Evolutionary conservation across 2,329 filamentous ascomycete genomes (phyloP).

Genomic region (Thermothelomyces thermophilus): DNA sequence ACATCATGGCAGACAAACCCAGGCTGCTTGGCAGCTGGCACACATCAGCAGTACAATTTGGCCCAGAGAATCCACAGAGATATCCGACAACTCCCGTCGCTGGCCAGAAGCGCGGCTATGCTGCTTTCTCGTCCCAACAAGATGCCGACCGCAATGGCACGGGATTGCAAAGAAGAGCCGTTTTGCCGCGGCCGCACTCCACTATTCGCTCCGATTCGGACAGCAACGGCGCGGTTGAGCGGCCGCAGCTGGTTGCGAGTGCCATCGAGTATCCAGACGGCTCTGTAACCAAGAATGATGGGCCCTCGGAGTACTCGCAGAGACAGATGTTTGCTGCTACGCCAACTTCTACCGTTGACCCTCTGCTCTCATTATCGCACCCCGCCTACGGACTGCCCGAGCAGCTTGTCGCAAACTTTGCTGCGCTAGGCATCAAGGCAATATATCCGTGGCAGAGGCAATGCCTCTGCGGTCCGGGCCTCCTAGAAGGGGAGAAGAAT

Average conservation of each 20-base stretch:
- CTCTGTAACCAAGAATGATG: neutral
- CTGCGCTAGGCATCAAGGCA: conserved; percentile 57
- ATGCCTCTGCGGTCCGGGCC: conserved; percentile 60
- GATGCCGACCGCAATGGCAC: neutral
- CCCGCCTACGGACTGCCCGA: conserved; percentile 56
- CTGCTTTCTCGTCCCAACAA: conserved; percentile 7
- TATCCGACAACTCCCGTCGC: conserved; percentile 9
- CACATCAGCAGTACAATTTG: conserved; percentile 2
- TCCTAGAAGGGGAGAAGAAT: conserved; percentile 59
- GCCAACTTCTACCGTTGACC: conserved; percentile 45
- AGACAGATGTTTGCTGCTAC: conserved; percentile 46
- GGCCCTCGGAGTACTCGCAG: conserved; percentile 50
- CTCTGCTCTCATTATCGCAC: conserved; percentile 56
- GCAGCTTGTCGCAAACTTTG: conserved; percentile 57
- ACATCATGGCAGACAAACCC: conserved; percentile 6
- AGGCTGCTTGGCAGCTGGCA: conserved; percentile 11
- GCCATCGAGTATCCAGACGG: conserved; percentile 16
- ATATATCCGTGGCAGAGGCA: conserved; percentile 78
- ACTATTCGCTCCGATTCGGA: neutral
- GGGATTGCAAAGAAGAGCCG: conserved; percentile 2
- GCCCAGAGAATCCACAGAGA: neutral
- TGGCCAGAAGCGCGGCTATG: conserved; percentile 25
- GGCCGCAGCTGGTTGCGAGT: conserved; percentile 25
- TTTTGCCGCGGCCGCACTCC: neutral
- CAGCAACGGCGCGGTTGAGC: conserved; percentile 6